Evolutionary conservation across 1,139 yeast species (phyloP), one percentile per base, ranked within the genome.

Genomic region (Torulaspora pretoriensis): DNA sequence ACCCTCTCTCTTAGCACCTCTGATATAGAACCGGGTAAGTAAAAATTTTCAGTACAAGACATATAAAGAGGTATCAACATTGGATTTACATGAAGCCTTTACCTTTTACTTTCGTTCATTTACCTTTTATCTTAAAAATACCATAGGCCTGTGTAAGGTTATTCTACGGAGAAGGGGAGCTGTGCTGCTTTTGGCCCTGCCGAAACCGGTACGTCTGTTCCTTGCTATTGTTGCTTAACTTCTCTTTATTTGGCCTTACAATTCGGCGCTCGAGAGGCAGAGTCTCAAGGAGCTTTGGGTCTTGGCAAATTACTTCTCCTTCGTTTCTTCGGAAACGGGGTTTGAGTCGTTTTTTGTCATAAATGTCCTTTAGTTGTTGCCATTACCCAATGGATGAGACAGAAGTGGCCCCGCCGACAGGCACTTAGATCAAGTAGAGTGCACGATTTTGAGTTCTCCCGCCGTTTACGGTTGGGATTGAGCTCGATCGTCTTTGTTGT

Each of bases 361-460:
- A 37, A 41, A 52, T 60, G 70, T 50, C 52, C 47, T 49, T 40
- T 45, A 54, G 25, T 59, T 56, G 59, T 59, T 60, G 66, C 64
- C 69, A 64, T 59, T 52, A 51, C 53, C 50, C 60, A 52, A 50
- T 58, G 66, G 67, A 57, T 80, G 72, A 68, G 74, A 75, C 89
- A 81, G 89, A 78, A 83, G 72, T 58, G 68, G 86, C 89, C 85
- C 89, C 85, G 87, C 77, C 84, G 88, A 83, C 88, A 78, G 83
- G 80, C 80, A 80, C 81, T 68, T 77, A 70, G 83, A 66, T 61
- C 64, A 76, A 75, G 80, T 61, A 55, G 60, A 47, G 49, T 52
- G 65, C 64, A 56, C 55, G 80, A 75, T 67, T 78, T 83, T 80
- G 89, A 83, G 80, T 77, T 82, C 86, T 74, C 74, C 60, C 42